These are phyloP conservation scores for Excoecaria cochinchinensis DNA, from an alignment of 345 rosid species.

Conservation along the genomic window DNA sequence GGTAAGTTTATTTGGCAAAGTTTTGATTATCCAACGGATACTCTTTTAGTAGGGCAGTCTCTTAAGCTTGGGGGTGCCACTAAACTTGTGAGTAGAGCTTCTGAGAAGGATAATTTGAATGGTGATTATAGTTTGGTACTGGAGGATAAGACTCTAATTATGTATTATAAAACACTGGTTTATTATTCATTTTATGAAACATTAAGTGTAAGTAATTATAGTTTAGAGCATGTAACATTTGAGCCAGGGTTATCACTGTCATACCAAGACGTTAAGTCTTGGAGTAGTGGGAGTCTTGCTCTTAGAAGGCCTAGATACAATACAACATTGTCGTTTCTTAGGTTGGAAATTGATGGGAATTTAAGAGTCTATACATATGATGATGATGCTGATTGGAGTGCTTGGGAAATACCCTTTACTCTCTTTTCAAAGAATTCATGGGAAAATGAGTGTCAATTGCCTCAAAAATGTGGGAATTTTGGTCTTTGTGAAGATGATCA, in stretches of 20 bases:
- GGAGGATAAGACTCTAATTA: conserved; percentile 14
- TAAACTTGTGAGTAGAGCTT: conserved; percentile 19
- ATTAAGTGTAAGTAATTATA: not conserved
- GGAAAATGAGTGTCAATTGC: conserved; percentile 43
- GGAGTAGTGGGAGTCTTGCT: not conserved
- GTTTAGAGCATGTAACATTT: not conserved
- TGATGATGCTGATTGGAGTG: conserved; percentile 24
- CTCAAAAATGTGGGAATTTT: conserved; percentile 42
- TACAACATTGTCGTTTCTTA: conserved; percentile 34
- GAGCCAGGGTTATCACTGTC: conserved; percentile 14
- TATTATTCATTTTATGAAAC: conserved; percentile 16
- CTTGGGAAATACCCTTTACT: conserved; percentile 44
- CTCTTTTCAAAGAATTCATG: conserved; percentile 32
- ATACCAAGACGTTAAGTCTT: conserved; percentile 6
- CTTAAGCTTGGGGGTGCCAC: not conserved
- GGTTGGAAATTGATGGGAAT: conserved; percentile 53
- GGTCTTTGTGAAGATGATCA: conserved; percentile 48
- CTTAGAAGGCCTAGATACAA: conserved; percentile 40
- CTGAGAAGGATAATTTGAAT: not conserved
- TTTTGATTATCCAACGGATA: conserved; percentile 25
- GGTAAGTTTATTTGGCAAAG: conserved; percentile 23
- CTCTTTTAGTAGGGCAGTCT: conserved; percentile 23
- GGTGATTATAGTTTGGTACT: conserved; percentile 9
- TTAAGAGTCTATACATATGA: conserved; percentile 41
- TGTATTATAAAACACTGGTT: conserved; percentile 38